phyloP scores from a whole-genome alignment of 1,284 basidiomycete genomes.

The Leccinum fuscescens region DNA sequence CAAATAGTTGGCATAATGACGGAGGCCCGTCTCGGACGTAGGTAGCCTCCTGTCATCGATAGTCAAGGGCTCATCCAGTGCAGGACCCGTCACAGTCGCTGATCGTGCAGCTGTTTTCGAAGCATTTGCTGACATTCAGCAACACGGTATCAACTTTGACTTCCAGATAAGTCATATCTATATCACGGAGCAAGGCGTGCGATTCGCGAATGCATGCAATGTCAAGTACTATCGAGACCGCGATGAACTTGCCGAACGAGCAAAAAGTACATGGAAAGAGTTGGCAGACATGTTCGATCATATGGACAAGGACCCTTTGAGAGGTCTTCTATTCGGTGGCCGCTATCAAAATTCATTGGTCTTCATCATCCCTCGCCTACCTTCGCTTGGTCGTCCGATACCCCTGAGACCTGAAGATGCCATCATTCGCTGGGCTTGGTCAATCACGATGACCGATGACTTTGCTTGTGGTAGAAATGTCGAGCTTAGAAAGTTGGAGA shows the following conservation, averaged over 20 bases:
- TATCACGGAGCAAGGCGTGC: constrained; percentile 32
- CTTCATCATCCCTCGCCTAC: constrained; percentile 30
- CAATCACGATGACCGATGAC: constrained; percentile 20
- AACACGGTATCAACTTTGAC: constrained; percentile 32
- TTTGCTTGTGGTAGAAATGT: background rate
- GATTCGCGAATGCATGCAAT: constrained; percentile 26
- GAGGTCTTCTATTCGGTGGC: background rate
- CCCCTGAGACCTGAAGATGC: constrained; percentile 20
- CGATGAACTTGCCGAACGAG: constrained; percentile 26
- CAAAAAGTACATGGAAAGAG: constrained; percentile 21
- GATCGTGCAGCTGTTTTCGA: constrained; percentile 45
- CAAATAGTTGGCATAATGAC: constrained; percentile 44
- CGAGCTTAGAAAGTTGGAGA: constrained; percentile 2
- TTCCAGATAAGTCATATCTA: constrained; percentile 29
- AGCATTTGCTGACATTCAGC: constrained; percentile 41
- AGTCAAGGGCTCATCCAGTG: constrained; percentile 12
- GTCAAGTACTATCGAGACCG: constrained; percentile 19
- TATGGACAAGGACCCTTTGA: constrained; percentile 4
- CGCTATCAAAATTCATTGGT: constrained; percentile 11
- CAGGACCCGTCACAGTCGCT: constrained; percentile 26
- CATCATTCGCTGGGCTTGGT: constrained; percentile 27
- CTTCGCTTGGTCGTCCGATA: constrained; percentile 26
- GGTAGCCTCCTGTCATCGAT: constrained; percentile 6
- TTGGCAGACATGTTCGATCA: constrained; percentile 23
- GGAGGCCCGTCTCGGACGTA: constrained; percentile 43